phyloP scores from a whole-genome alignment of 139 green algal species.

The Micractinium sp. region DNA sequence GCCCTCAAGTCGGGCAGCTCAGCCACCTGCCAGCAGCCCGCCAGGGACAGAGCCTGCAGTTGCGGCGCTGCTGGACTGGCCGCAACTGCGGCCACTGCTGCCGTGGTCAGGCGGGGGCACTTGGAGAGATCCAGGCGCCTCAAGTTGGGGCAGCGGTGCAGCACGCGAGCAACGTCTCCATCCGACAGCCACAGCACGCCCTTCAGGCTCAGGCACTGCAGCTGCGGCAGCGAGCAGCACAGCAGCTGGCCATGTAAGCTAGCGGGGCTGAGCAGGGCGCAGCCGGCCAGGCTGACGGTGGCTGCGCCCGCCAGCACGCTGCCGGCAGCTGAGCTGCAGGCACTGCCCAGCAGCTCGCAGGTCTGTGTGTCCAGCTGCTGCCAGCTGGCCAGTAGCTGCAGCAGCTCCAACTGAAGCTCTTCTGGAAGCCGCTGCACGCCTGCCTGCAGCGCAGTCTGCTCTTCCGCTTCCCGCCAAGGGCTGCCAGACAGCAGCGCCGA shows the following conservation, averaged over 20 bases:
- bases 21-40: conserved; percentile 21
- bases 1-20: background rate
- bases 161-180: background rate
- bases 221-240: background rate
- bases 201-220: conserved; percentile 10
- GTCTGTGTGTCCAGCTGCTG: background rate
- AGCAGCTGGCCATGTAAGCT: background rate
- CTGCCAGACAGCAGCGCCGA: background rate
- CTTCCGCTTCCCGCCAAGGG: background rate
- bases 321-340: too few species aligned
- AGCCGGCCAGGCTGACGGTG: background rate
- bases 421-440: background rate
- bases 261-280: background rate
- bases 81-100: background rate
- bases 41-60: conserved; percentile 8
- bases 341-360: background rate
- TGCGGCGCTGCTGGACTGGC: background rate
- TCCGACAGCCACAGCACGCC: background rate
- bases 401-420: conserved; percentile 23
- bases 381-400: conserved; percentile 28
- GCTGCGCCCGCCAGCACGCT: background rate
- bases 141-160: background rate
- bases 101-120: background rate
- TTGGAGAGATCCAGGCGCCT: background rate
- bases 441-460: background rate